These are phyloP conservation scores for Hanseniaspora vineae DNA, from an alignment of 805 yeast species.

Conservation along the genomic window DNA sequence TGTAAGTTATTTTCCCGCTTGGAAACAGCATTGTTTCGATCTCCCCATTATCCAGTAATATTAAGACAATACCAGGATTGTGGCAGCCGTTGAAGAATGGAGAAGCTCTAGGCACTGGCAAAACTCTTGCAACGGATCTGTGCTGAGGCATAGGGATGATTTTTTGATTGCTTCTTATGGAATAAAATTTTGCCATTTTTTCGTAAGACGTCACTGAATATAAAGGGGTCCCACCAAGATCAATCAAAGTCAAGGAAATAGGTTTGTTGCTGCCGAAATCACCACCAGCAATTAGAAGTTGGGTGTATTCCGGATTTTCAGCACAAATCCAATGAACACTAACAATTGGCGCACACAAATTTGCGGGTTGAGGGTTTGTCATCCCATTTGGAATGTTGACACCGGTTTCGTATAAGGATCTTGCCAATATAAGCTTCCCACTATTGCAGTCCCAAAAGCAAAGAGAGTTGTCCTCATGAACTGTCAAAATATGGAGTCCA, in stretches of 20 bases:
- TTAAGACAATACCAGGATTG: conserved; percentile 53
- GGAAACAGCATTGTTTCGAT: conserved; percentile 50
- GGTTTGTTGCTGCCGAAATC: conserved; percentile 31
- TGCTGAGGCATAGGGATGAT: conserved; percentile 41
- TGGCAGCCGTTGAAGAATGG: conserved; percentile 77
- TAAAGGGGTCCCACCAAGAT: conserved; percentile 69
- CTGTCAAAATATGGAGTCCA: conserved; percentile 70
- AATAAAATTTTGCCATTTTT: conserved; percentile 67
- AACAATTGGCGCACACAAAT: conserved; percentile 28
- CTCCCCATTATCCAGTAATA: conserved; percentile 51
- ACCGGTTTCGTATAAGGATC: conserved; percentile 53
- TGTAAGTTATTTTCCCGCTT: conserved; percentile 36
- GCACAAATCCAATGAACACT: conserved; percentile 69
- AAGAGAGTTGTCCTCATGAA: conserved; percentile 70
- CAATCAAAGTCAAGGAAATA: conserved; percentile 41
- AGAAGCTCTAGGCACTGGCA: conserved; percentile 44
- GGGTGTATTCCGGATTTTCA: conserved; percentile 67
- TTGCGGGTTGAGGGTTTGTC: not conserved
- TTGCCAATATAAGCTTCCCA: conserved; percentile 62
- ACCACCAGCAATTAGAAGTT: conserved; percentile 59
- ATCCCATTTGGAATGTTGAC: conserved; percentile 32
- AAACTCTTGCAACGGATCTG: conserved; percentile 31
- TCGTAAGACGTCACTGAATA: conserved; percentile 74
- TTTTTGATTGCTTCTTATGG: conserved; percentile 42
- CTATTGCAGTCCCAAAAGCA: conserved; percentile 88